Evolutionary conservation across 768 basidiomycete species (phyloP).

Genomic region (Hortiboletus flavorubellus): DNA sequence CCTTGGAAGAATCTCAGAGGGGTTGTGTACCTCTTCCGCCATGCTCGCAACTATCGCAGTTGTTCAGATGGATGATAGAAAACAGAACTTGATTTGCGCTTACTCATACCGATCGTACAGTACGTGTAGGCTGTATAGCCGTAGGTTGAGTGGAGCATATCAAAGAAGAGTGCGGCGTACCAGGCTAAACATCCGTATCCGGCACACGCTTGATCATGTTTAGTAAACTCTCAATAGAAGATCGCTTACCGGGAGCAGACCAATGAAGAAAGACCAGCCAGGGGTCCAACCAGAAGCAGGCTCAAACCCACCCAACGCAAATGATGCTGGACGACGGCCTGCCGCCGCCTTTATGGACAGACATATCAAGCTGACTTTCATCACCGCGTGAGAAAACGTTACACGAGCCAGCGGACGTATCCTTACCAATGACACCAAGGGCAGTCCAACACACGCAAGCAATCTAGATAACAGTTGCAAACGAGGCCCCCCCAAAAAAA

Average conservation of each 20-base stretch:
- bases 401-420: neutral
- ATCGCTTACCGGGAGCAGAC: slow-evolving; percentile 49
- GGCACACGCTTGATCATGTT: neutral
- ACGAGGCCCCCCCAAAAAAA: neutral
- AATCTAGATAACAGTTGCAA: slow-evolving; percentile 34
- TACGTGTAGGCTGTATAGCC: slow-evolving; percentile 49
- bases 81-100: slow-evolving; percentile 6
- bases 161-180: slow-evolving; percentile 10
- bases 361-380: slow-evolving; percentile 52
- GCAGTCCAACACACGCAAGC: slow-evolving; percentile 63
- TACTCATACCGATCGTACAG: slow-evolving; percentile 62
- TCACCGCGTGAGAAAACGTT: slow-evolving; percentile 12
- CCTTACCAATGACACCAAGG: slow-evolving; percentile 48
- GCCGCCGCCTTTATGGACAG: slow-evolving; percentile 55
- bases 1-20: slow-evolving; percentile 49
- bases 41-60: slow-evolving; percentile 50
- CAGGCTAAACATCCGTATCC: slow-evolving; percentile 22
- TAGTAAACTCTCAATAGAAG: neutral
- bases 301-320: slow-evolving; percentile 58
- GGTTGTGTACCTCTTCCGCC: slow-evolving; percentile 66
- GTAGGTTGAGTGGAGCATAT: neutral
- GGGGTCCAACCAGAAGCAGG: slow-evolving; percentile 65
- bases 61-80: neutral
- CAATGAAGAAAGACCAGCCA: slow-evolving; percentile 70
- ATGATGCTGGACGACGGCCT: slow-evolving; percentile 52